Percentiles rank a stretch among this genome's conserved stretches.
These are phyloP conservation scores for Nicotiana knightiana DNA, from an alignment of 257 asterid species.

Conservation along the genomic window DNA sequence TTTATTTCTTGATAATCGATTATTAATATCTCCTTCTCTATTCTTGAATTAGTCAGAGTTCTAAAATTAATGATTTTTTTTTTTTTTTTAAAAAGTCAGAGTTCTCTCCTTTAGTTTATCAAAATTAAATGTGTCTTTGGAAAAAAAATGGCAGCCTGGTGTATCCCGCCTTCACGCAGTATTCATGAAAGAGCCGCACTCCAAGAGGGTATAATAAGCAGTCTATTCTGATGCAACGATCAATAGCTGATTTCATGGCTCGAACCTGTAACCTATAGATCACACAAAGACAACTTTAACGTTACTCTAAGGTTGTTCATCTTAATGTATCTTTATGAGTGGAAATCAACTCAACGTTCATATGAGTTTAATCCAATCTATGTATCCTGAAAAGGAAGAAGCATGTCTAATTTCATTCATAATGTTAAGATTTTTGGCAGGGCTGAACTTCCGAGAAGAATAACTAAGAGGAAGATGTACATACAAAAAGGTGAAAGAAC, in stretches of 20 bases:
- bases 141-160: too few species aligned
- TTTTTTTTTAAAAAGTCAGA: too few species aligned
- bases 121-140: too few species aligned
- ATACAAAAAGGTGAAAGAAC: neutral
- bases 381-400: neutral
- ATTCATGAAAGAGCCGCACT: accelerated
- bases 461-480: neutral
- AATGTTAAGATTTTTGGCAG: neutral
- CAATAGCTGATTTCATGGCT: too few species aligned
- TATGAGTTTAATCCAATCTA: neutral
- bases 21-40: neutral
- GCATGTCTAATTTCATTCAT: neutral
- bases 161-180: too few species aligned
- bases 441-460: neutral
- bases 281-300: too few species aligned
- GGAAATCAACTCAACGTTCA: neutral
- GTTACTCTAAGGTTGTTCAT: too few species aligned
- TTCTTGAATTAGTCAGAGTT: too few species aligned
- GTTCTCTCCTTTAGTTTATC: too few species aligned
- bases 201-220: accelerated
- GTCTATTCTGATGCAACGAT: too few species aligned
- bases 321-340: too few species aligned
- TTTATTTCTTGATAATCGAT: neutral
- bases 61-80: too few species aligned
- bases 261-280: accelerated